Evolutionary conservation across 371 early-diverging fungal species (phyloP).

Genomic region (Umbelopsis sp.): DNA sequence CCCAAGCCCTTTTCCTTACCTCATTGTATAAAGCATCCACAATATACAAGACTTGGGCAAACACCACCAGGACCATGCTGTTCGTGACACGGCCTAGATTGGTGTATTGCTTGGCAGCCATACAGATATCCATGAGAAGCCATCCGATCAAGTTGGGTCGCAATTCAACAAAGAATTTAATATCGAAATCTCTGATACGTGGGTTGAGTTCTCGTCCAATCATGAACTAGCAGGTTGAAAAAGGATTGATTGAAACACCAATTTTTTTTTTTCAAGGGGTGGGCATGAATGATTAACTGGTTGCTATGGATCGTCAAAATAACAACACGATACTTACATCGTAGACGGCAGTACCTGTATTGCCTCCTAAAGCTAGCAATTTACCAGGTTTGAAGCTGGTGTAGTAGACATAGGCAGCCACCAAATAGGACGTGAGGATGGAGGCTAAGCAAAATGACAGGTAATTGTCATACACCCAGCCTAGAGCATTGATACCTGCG

Average conservation of each 20-base stretch:
- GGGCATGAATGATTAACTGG: neutral
- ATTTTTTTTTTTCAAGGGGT: neutral
- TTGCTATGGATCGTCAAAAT: neutral
- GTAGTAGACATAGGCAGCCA: constrained; percentile 75
- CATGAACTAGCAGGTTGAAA: constrained; percentile 54
- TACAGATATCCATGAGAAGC: constrained; percentile 75
- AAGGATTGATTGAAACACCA: neutral
- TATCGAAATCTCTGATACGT: constrained; percentile 80
- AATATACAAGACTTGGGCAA: constrained; percentile 84
- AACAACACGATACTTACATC: constrained; percentile 56
- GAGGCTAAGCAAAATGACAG: constrained; percentile 73
- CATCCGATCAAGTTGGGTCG: constrained; percentile 91
- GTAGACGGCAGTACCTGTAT: constrained; percentile 84
- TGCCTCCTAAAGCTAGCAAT: constrained; percentile 87
- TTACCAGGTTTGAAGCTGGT: constrained; percentile 70
- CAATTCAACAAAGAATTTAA: constrained; percentile 93
- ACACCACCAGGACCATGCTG: constrained; percentile 73
- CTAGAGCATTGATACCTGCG: constrained; percentile 31
- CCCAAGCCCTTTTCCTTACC: constrained; percentile 13
- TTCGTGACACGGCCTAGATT: constrained; percentile 72
- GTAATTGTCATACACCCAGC: constrained; percentile 70
- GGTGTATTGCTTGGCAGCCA: constrained; percentile 79
- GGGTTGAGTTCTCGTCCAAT: constrained; percentile 91
- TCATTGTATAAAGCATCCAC: constrained; percentile 86
- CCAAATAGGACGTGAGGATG: constrained; percentile 64